Conservation (phyloP, 768 basidiomycete species). For the Trametes meyenii region DNA sequence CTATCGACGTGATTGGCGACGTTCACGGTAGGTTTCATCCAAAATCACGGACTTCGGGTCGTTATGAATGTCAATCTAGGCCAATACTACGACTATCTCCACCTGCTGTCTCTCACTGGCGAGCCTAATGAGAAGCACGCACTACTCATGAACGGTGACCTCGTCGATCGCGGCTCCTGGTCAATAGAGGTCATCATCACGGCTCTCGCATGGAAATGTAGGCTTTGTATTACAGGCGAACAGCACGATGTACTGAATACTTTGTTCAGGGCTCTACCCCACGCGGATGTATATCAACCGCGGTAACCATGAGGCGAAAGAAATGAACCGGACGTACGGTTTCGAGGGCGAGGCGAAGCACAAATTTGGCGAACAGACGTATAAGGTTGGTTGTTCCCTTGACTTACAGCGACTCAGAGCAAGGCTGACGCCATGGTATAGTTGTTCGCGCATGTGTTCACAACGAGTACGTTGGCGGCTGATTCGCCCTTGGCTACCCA, state of each 20-base stretch:
- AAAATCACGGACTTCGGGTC: conserved; percentile 2
- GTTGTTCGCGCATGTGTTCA: conserved; percentile 95
- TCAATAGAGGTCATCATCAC: conserved; percentile 91
- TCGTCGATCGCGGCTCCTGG: conserved; percentile 97
- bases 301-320: conserved; percentile 95
- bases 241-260: conserved; percentile 15
- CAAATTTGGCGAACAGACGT: conserved; percentile 94
- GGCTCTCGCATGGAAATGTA: conserved; percentile 95
- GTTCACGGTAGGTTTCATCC: conserved; percentile 69
- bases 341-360: conserved; percentile 97
- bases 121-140: conserved; percentile 85
- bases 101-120: conserved; percentile 85
- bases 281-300: conserved; percentile 90
- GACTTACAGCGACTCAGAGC: background rate
- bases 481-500: background rate
- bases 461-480: conserved; percentile 59
- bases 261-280: conserved; percentile 82
- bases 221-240: conserved; percentile 29
- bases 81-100: conserved; percentile 93
- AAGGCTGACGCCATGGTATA: conserved; percentile 33
- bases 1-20: conserved; percentile 94
- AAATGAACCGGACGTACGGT: conserved; percentile 95
- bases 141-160: conserved; percentile 90
- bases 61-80: conserved; percentile 47
- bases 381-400: conserved; percentile 59